These are phyloP conservation scores for Vanrija humicola DNA, from an alignment of 1,284 basidiomycete genomes.

Conservation along the genomic window DNA sequence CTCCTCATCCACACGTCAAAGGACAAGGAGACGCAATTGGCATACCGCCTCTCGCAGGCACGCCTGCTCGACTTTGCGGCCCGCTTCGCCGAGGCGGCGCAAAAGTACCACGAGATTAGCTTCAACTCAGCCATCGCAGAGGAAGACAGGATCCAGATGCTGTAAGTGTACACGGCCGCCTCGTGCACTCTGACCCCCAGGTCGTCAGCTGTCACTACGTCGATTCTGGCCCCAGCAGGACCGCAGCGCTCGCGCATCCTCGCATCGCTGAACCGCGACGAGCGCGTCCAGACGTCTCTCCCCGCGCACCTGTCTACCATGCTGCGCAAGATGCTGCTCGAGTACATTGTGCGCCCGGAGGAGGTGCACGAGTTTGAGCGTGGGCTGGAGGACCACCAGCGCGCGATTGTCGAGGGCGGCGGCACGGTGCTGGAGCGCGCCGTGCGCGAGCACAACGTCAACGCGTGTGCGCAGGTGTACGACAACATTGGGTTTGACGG, in stretches of 20 bases:
- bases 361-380: conserved; percentile 88
- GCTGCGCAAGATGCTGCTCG: conserved; percentile 93
- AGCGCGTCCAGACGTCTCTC: conserved; percentile 67
- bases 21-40: conserved; percentile 70
- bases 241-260: conserved; percentile 89
- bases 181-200: too few relatives aligned
- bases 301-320: conserved; percentile 62
- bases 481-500: conserved; percentile 91
- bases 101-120: conserved; percentile 88
- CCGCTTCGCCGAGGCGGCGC: conserved; percentile 92
- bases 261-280: conserved; percentile 88
- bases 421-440: conserved; percentile 95
- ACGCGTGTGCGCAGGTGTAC: conserved; percentile 84
- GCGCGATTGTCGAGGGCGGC: conserved; percentile 72
- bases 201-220: conserved; percentile 86
- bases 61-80: conserved; percentile 86
- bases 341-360: conserved; percentile 83
- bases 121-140: conserved; percentile 84
- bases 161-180: conserved; percentile 52
- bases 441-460: conserved; percentile 96
- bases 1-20: conserved; percentile 73
- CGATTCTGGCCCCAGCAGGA: conserved; percentile 94
- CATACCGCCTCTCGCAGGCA: conserved; percentile 80
- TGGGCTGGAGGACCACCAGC: conserved; percentile 84
- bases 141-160: conserved; percentile 77